Conservation (phyloP, 306 rosid genomes). For the Vicia villosa region DNA sequence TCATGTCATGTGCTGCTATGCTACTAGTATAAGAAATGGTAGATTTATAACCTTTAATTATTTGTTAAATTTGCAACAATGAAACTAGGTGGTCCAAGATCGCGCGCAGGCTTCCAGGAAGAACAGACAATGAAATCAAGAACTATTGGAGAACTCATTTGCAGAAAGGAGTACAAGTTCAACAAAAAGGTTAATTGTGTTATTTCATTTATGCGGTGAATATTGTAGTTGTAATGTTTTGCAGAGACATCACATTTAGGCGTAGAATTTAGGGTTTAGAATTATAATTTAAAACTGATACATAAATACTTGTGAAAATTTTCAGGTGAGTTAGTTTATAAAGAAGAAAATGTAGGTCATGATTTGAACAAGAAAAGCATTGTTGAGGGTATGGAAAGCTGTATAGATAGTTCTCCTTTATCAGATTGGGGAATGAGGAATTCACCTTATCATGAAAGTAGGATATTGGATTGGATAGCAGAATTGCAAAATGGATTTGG, state of each 20-base stretch:
- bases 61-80: conserved; percentile 19
- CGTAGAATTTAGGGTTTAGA: too few species aligned
- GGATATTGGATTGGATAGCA: conserved; percentile 58
- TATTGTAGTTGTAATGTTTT: not conserved
- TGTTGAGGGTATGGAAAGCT: conserved; percentile 38
- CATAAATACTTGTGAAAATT: not conserved
- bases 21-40: not conserved
- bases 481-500: conserved; percentile 44
- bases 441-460: conserved; percentile 55
- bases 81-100: conserved; percentile 71
- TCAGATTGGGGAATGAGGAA: conserved; percentile 43
- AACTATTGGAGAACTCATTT: conserved; percentile 72
- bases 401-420: conserved; percentile 27
- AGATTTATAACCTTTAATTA: not conserved
- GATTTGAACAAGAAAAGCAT: conserved; percentile 29
- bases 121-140: conserved; percentile 77
- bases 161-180: conserved; percentile 44
- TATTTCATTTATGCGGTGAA: not conserved
- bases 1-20: not conserved
- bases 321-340: conserved; percentile 35
- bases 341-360: conserved; percentile 24
- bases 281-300: not conserved
- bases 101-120: conserved; percentile 62
- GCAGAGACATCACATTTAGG: too few species aligned
- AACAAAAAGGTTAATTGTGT: conserved; percentile 41